Base-by-base conservation (phyloP, 225 moss, liverwort and hornwort genomes). In the Sphagnum contortum region DNA sequence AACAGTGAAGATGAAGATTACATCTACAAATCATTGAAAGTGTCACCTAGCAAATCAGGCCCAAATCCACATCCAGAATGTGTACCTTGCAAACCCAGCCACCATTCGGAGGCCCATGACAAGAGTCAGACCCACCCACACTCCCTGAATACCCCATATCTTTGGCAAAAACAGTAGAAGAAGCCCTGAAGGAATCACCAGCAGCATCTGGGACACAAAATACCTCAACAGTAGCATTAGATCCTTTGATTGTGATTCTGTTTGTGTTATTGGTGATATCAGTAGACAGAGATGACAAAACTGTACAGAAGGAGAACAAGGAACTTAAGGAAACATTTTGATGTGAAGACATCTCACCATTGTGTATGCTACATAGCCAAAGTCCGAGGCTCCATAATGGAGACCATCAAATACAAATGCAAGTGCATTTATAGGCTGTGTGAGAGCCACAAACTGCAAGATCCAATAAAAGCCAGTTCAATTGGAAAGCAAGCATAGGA, bases 361-460 rank as follows among this genome's bases (percentile, higher is more conserved):
- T 52, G 89, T 86, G 67, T 73, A 71, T 9, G 95, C 92, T 64
- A 87, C 95, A 68, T 77, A 95, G 12, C 71, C 77, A 50, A 90
- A 95, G 76, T 95, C 95, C 2, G 86, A 78, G 9, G 84, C 89
- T 80, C 95, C 95, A 57, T 90, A 95, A 74, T 88, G 86, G 14
- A 95, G 80, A 49, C 95, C 95, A 74, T 95, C 95, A 55, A 95
- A 92, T 63, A 92, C 95, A 74, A 95, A 95, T 47, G 95, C 95
- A 66, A 95, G 65, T 9, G 95, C 87, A 64, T 95, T 95, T 75
- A 95, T 88, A n/a, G 95, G 95, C 68, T 95, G 95, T 45, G 95
- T 90, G 49, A 75, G 50, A 48, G 84, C 81, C 50, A 92, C 90
- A 71, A 95, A 90, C 95, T 95, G 80, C 81, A 85, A 52, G 52